Percentiles rank a stretch among this genome's conserved stretches.
phyloP scores from a whole-genome alignment of 495 filamentous ascomycete species.

The Aspergillus avenaceus region DNA sequence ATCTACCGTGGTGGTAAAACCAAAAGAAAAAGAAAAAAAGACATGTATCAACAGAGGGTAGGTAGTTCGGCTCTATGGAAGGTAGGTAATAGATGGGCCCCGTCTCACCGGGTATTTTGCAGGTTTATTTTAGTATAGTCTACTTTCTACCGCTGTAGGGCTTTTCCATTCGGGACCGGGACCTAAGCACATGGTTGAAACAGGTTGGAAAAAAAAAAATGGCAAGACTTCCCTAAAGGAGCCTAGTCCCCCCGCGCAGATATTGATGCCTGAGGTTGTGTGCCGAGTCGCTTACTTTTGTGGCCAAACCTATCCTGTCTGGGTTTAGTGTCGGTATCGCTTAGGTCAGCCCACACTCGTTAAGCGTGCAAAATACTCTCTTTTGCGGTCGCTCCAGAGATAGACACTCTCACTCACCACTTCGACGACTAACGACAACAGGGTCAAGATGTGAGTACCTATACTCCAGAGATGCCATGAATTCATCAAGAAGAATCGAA shows the following conservation, averaged over 20 bases:
- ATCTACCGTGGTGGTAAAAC: not conserved
- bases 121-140: too few species aligned
- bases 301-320: not conserved
- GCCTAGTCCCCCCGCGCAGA: too few species aligned
- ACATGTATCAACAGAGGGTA: too few species aligned
- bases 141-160: too few species aligned
- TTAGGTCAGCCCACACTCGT: conserved; percentile 47
- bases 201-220: not conserved
- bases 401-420: conserved; percentile 42
- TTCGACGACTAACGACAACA: conserved; percentile 53
- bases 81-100: too few species aligned
- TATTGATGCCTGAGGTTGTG: conserved; percentile 19
- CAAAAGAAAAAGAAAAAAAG: too few species aligned
- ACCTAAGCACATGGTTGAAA: too few species aligned
- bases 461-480: not conserved
- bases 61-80: too few species aligned
- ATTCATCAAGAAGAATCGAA: conserved; percentile 13
- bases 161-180: too few species aligned
- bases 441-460: conserved; percentile 49
- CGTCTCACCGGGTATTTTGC: too few species aligned
- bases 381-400: conserved; percentile 35
- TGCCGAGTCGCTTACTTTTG: conserved; percentile 22
- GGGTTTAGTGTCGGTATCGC: conserved; percentile 20
- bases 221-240: too few species aligned
- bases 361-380: conserved; percentile 46